A percentile compares a stretch with the other conserved stretches of the same genome.
Evolutionary conservation across 345 rosid genomes (phyloP).

Genomic region (Euphorbia tirucalli): DNA sequence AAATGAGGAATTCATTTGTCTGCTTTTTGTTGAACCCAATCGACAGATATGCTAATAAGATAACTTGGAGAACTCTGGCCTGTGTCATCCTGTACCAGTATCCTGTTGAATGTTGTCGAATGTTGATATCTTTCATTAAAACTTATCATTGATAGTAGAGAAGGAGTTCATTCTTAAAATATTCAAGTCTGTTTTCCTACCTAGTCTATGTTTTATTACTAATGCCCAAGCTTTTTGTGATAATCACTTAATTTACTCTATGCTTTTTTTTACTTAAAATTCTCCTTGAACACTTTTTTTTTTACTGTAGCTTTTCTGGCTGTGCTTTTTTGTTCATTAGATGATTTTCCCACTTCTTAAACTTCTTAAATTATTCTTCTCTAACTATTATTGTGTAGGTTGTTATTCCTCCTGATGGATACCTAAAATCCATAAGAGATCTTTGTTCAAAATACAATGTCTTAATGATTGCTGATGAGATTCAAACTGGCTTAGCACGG

Average conservation of each 20-base stretch:
- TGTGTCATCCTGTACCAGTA: no score
- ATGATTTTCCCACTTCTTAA: conserved; percentile 1
- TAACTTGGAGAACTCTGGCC: no score
- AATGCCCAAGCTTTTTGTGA: neutral
- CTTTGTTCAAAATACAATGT: conserved; percentile 77
- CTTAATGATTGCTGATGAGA: conserved; percentile 95
- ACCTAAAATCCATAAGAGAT: conserved; percentile 72
- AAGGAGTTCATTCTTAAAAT: no score
- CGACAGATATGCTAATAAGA: no score
- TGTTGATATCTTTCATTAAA: no score
- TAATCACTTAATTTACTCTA: neutral
- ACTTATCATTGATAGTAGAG: no score
- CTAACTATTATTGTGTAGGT: conserved; percentile 49
- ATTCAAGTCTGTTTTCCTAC: neutral
- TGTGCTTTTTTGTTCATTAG: neutral
- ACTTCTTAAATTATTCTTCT: neutral
- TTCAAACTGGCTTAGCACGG: conserved; percentile 91
- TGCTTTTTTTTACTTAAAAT: neutral
- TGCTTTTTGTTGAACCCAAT: neutral
- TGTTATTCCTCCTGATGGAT: conserved; percentile 79
- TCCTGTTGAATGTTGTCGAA: no score
- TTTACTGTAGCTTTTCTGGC: neutral
- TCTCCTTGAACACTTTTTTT: neutral
- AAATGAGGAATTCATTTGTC: neutral
- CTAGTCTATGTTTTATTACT: neutral